phyloP scores from a whole-genome alignment of 2,329 filamentous ascomycete species.

The Falciphora oryzae region DNA sequence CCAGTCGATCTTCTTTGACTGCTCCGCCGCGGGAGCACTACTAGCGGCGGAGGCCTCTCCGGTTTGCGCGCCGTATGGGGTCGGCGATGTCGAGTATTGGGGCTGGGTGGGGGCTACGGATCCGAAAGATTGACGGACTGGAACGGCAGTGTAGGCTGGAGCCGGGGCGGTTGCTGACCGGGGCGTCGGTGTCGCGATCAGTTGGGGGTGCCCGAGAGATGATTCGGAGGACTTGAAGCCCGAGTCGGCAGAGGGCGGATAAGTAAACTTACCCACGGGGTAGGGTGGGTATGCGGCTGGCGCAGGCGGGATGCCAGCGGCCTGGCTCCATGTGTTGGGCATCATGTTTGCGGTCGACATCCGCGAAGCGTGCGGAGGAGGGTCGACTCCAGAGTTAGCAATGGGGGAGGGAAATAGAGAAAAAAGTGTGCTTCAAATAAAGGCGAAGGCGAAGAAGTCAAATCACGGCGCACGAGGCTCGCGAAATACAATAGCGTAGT shows the following conservation, averaged over 20 bases:
- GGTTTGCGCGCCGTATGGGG: slow-evolving; percentile 25
- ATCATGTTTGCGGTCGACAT: slow-evolving; percentile 8
- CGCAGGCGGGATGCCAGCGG: slow-evolving; percentile 7
- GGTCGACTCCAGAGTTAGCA: background rate
- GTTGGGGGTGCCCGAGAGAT: background rate
- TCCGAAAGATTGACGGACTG: slow-evolving; percentile 34
- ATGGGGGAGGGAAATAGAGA: background rate
- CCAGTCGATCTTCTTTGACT: slow-evolving; percentile 64
- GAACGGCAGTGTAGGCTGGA: slow-evolving; percentile 37
- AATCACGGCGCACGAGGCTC: background rate
- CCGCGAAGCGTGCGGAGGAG: slow-evolving; percentile 2
- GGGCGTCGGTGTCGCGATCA: slow-evolving; percentile 18
- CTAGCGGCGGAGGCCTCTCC: slow-evolving; percentile 12
- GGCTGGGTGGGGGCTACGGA: slow-evolving; percentile 4
- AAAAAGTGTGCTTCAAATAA: background rate
- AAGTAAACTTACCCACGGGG: slow-evolving; percentile 2
- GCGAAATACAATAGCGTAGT: background rate
- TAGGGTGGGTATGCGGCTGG: slow-evolving; percentile 2
- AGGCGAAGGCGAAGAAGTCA: background rate
- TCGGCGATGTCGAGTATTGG: slow-evolving; percentile 10
- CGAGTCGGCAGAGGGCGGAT: background rate
- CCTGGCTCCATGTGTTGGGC: slow-evolving; percentile 10
- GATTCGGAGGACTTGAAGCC: background rate
- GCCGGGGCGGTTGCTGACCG: slow-evolving; percentile 20
- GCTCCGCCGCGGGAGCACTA: slow-evolving; percentile 1